phyloP scores from a whole-genome alignment of 148 eudicot genomes.

The Camellia granthamiana region DNA sequence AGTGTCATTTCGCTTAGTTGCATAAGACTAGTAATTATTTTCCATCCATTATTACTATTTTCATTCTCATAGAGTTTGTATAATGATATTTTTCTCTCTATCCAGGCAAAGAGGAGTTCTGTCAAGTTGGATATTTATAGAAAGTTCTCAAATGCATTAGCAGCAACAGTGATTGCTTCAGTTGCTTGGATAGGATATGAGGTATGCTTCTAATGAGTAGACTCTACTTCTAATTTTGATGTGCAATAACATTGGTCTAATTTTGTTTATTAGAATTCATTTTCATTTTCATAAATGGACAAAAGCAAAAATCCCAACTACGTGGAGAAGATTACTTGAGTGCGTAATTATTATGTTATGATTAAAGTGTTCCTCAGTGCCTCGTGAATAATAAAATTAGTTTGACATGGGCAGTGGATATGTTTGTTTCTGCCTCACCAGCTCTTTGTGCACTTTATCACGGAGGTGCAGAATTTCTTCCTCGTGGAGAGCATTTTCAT shows the following conservation, averaged over 20 bases:
- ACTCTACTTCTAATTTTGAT: background rate
- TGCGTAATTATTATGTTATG: background rate
- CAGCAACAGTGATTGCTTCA: conserved; percentile 74
- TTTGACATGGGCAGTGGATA: background rate
- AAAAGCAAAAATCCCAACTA: background rate
- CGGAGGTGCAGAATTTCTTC: background rate
- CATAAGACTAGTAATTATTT: conserved; percentile 5
- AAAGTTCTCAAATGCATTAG: conserved; percentile 89
- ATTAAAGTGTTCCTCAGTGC: background rate
- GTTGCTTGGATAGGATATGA: conserved; percentile 92
- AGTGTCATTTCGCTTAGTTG: conserved; percentile 4
- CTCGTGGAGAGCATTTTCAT: background rate
- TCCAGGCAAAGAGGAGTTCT: conserved; percentile 84
- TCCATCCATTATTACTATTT: background rate
- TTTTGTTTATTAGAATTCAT: background rate
- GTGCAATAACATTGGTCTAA: background rate
- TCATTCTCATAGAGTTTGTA: background rate
- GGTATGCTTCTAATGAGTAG: conserved; percentile 40
- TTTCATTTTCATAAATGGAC: background rate
- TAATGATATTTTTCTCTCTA: conserved; percentile 9
- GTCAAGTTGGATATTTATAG: conserved; percentile 89
- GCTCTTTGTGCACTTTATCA: background rate
- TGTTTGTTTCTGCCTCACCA: background rate
- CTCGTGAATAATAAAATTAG: background rate
- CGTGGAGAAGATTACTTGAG: background rate